Evolutionary conservation across 1,284 basidiomycete genomes (phyloP), one percentile per base, ranked within the genome.

Genomic region (Moesziomyces aphidis): DNA sequence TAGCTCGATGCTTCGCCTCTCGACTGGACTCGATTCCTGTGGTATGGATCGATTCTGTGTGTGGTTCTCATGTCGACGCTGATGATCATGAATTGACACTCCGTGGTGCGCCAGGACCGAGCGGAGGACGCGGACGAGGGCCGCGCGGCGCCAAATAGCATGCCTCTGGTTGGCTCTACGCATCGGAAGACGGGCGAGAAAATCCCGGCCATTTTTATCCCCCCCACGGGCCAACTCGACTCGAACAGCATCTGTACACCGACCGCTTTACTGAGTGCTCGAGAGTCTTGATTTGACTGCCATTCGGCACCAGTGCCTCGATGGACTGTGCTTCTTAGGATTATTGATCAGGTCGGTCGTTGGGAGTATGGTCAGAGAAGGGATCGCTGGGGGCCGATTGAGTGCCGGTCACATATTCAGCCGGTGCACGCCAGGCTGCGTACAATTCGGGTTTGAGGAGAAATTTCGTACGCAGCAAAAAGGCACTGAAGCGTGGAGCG

Each of bases 251-350:
- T 4, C 3, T 34, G 31, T 34, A 34, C 31, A n/a, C 36, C 42
- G 55, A 28, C 42, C 17, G 49, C 28, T 53, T 46, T 44, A 19
- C 26, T 52, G 36, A 23, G 49, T 50, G 48, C 19, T 39, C 10
- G 39, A 8, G 21, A 46, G 21, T 50, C 42, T 50, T 28, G 48
- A 21, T 31, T 49, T 36, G 47, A 57, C 31, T 50, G 34, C 23
- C 7, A 24, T 39, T 34, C 31, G 31, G 31, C 39, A 44, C 36
- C 9, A 36, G n/a, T 34, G 31, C 31, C 31, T 34, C 31, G 13
- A 10, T 10, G 8, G 10, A 4, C 31, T 34, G 10, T 34, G 31
- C 3, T 34, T 13, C 31, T 13, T 4, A 13, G 4, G 10, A 13
- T 13, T 11, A 13, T 34, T 2, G 11, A 13, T 13, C 31, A 34